Conservation (phyloP, 1,284 basidiomycete genomes). For the Phenoliferia sp. region DNA sequence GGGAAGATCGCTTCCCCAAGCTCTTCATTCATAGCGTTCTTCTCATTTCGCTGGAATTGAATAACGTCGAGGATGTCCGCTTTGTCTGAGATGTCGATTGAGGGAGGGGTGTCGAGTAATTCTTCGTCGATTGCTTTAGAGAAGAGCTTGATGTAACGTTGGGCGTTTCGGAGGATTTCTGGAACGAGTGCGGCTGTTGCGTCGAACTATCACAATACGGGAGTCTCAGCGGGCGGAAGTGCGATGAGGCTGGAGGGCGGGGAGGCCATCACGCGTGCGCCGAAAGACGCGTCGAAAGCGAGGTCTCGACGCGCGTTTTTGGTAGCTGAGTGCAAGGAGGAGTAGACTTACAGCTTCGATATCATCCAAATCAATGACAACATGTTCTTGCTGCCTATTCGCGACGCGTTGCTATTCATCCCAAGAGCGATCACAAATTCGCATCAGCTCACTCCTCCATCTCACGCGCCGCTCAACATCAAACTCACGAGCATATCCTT, state of each 20-base stretch:
- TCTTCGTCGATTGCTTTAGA: conserved; percentile 84
- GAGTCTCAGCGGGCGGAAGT: neutral
- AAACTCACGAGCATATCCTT: conserved; percentile 75
- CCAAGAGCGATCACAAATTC: neutral
- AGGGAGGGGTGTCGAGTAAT: conserved; percentile 64
- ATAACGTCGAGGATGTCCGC: conserved; percentile 88
- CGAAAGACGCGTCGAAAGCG: neutral
- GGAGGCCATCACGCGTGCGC: neutral
- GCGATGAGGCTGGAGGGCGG: neutral
- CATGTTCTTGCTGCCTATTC: conserved; percentile 81
- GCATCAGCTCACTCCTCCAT: neutral
- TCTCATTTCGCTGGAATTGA: conserved; percentile 82
- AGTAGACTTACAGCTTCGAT: conserved; percentile 37
- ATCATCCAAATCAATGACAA: conserved; percentile 45
- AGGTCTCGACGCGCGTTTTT: neutral
- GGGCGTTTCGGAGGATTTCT: conserved; percentile 76
- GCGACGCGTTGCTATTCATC: conserved; percentile 77
- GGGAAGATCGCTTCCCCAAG: conserved; percentile 64
- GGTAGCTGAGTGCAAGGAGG: neutral
- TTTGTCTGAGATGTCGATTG: conserved; percentile 74
- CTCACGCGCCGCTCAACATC: neutral
- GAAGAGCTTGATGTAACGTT: conserved; percentile 86
- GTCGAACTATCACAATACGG: conserved; percentile 52
- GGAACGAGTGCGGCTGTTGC: conserved; percentile 61
- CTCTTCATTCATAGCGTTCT: conserved; percentile 72